These are phyloP conservation scores for Tranzscheliella williamsii DNA, from an alignment of 1,284 basidiomycete species.

Conservation along the genomic window DNA sequence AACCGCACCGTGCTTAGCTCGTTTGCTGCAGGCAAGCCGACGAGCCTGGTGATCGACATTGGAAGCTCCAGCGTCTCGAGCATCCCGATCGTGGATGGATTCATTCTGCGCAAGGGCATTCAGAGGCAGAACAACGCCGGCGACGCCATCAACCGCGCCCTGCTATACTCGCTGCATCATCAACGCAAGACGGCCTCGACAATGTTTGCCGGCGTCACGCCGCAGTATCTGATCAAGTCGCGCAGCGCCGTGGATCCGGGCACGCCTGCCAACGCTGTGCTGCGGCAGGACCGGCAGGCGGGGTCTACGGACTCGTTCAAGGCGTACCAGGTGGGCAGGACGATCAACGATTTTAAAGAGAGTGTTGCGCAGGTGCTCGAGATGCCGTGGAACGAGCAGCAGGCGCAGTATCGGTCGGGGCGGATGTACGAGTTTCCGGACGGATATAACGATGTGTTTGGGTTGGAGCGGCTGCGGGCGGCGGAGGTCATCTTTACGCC, in stretches of 20 bases:
- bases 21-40: slow-evolving; percentile 96
- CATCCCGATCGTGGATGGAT: slow-evolving; percentile 94
- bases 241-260: slow-evolving; percentile 71
- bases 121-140: slow-evolving; percentile 53
- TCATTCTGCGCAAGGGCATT: slow-evolving; percentile 89
- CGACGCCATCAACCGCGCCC: slow-evolving; percentile 31
- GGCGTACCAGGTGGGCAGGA: slow-evolving; percentile 77
- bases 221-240: slow-evolving; percentile 81
- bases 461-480: slow-evolving; percentile 77
- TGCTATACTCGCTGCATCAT: slow-evolving; percentile 47
- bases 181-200: slow-evolving; percentile 9
- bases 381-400: slow-evolving; percentile 84
- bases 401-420: slow-evolving; percentile 41
- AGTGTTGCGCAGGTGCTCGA: slow-evolving; percentile 81
- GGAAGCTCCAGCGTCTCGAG: slow-evolving; percentile 86
- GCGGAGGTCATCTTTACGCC: slow-evolving; percentile 90
- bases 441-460: slow-evolving; percentile 85
- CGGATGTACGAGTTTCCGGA: slow-evolving; percentile 88
- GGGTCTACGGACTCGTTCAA: slow-evolving; percentile 75
- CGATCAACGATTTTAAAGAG: slow-evolving; percentile 93
- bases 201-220: slow-evolving; percentile 36
- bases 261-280: slow-evolving; percentile 66
- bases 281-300: slow-evolving; percentile 52
- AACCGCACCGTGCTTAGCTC: slow-evolving; percentile 94
- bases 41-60: slow-evolving; percentile 90